Evolutionary conservation across 2,329 filamentous ascomycete genomes (phyloP).

Genomic region (Microcyclospora pomicola): DNA sequence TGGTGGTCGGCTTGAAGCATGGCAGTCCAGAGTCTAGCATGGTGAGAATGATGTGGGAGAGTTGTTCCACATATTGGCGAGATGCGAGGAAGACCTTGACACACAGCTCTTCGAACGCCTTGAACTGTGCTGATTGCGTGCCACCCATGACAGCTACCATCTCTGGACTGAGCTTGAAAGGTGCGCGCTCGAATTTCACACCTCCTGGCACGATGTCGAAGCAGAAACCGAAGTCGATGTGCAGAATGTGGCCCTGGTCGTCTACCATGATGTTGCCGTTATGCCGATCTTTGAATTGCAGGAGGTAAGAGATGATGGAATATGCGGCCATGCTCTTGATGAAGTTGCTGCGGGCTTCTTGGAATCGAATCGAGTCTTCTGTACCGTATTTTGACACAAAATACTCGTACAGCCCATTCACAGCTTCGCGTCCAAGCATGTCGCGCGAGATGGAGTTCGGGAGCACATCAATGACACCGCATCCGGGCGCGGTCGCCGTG

Average conservation of each 20-base stretch:
- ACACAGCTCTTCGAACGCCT: constrained; percentile 91
- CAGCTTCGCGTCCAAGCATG: constrained; percentile 94
- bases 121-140: constrained; percentile 73
- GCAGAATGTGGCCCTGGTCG: constrained; percentile 88
- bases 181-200: constrained; percentile 92
- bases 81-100: constrained; percentile 89
- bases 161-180: constrained; percentile 93
- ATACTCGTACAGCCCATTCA: constrained; percentile 97
- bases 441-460: constrained; percentile 97
- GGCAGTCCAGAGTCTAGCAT: constrained; percentile 96
- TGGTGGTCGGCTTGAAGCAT: constrained; percentile 93
- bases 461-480: constrained; percentile 93
- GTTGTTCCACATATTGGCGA: constrained; percentile 73
- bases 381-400: constrained; percentile 96
- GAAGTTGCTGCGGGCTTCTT: constrained; percentile 90
- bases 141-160: constrained; percentile 99
- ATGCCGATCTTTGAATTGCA: constrained; percentile 98
- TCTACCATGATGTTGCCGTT: constrained; percentile 99
- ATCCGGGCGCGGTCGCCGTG: constrained; percentile 90
- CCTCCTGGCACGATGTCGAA: constrained; percentile 97
- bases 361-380: constrained; percentile 87
- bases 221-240: constrained; percentile 99
- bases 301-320: constrained; percentile 85
- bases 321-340: constrained; percentile 99
- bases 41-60: constrained; percentile 75